Conservation (phyloP, 2,329 filamentous ascomycete genomes). For the Lasiodiplodia gonubiensis region DNA sequence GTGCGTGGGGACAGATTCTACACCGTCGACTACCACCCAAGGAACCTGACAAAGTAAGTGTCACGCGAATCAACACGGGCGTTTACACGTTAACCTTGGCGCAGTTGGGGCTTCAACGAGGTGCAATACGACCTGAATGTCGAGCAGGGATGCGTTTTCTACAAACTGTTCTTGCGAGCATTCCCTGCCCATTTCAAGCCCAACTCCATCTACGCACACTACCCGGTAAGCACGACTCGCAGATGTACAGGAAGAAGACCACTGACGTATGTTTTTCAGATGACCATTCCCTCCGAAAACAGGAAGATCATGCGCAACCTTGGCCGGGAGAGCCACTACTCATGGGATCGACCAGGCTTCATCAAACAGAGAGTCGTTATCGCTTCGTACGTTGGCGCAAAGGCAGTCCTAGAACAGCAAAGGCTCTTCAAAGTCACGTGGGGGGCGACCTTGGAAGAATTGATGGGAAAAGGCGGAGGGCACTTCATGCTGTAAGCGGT, state of each 20-base stretch:
- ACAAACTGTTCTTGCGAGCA: conserved; percentile 76
- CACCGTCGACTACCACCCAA: conserved; percentile 70
- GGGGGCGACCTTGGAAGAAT: conserved; percentile 62
- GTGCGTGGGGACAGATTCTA: conserved; percentile 79
- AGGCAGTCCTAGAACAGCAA: conserved; percentile 63
- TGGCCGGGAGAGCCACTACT: conserved; percentile 68
- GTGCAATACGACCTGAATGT: conserved; percentile 72
- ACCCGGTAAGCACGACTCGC: conserved; percentile 52
- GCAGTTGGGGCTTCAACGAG: conserved; percentile 75
- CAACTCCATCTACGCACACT: conserved; percentile 81
- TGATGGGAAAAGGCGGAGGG: conserved; percentile 63
- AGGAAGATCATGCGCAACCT: conserved; percentile 69
- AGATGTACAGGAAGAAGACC: neutral
- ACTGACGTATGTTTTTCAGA: conserved; percentile 33
- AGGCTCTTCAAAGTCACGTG: conserved; percentile 68
- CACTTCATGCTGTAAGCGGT: conserved; percentile 59
- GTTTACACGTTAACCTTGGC: neutral
- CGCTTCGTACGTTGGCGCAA: conserved; percentile 63
- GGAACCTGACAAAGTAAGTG: conserved; percentile 67
- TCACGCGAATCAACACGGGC: no score
- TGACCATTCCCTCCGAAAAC: conserved; percentile 72
- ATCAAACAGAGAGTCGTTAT: conserved; percentile 60
- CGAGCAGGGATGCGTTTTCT: conserved; percentile 80
- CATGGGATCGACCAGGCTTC: conserved; percentile 64
- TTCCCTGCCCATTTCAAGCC: conserved; percentile 77